Conservation (phyloP, 768 basidiomycete genomes). For the Gymnopilus dilepis region DNA sequence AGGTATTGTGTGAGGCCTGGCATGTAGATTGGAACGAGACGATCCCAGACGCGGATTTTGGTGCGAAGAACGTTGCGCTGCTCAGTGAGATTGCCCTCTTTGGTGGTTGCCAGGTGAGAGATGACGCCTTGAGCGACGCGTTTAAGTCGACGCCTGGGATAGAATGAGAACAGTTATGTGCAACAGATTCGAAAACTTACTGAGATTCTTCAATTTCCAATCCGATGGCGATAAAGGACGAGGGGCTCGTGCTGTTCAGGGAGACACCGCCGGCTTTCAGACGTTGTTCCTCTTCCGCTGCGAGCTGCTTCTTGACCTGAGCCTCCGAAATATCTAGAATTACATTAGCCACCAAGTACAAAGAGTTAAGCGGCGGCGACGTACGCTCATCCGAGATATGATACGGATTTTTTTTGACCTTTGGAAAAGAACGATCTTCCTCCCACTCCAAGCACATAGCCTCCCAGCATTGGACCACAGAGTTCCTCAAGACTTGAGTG, state of each 20-base stretch:
- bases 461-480: constrained; percentile 10
- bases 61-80: no score
- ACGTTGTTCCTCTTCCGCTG: constrained; percentile 5
- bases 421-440: constrained; percentile 2
- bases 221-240: constrained; percentile 14
- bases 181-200: constrained; percentile 13
- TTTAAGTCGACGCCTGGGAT: constrained; percentile 11
- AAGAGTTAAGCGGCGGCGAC: not conserved
- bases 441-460: constrained; percentile 18
- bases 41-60: no score
- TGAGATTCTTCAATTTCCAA: constrained; percentile 19
- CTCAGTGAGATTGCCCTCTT: constrained; percentile 6
- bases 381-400: constrained; percentile 3
- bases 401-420: no score
- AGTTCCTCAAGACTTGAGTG: not conserved
- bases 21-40: not conserved
- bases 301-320: constrained; percentile 3
- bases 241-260: constrained; percentile 9
- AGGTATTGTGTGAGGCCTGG: not conserved
- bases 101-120: constrained; percentile 1
- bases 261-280: not conserved
- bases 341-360: no score
- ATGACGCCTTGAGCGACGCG: constrained; percentile 4
- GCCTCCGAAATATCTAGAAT: constrained; percentile 13
- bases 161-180: no score